Conservation (phyloP, 768 basidiomycete species). For the Termitomyces sp. region DNA sequence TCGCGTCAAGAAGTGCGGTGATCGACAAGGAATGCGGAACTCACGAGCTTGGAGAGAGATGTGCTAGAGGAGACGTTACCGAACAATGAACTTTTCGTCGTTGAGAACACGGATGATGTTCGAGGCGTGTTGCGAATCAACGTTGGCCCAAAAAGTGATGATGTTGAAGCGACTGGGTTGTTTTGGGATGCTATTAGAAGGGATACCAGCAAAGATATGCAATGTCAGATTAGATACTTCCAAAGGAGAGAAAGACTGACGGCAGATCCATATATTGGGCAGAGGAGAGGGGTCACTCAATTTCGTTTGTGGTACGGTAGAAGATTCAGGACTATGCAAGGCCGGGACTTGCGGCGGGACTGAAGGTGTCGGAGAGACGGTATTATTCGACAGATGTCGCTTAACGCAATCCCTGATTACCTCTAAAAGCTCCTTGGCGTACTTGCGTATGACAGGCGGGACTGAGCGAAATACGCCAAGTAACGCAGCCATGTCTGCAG, state of each 20-base stretch:
- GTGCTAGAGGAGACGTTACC: conserved; percentile 24
- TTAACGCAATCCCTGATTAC: conserved; percentile 53
- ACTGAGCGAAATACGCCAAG: conserved; percentile 56
- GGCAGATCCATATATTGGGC: conserved; percentile 25
- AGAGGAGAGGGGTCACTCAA: background rate
- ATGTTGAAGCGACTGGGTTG: conserved; percentile 14
- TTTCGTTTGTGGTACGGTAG: conserved; percentile 5
- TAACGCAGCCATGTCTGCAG: conserved; percentile 60
- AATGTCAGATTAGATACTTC: conserved; percentile 7
- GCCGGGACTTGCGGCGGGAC: background rate
- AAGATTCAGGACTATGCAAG: conserved; percentile 6
- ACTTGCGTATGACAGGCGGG: conserved; percentile 59
- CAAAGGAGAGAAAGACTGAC: conserved; percentile 15
- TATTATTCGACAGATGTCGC: conserved; percentile 19
- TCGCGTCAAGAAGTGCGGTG: background rate
- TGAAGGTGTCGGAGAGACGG: background rate
- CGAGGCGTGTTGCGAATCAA: conserved; percentile 8
- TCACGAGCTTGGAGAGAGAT: conserved; percentile 9
- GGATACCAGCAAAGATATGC: background rate
- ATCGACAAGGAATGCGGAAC: background rate
- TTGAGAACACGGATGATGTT: conserved; percentile 20
- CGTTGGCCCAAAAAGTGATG: conserved; percentile 28
- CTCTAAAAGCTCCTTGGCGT: conserved; percentile 61
- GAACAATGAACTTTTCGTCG: conserved; percentile 44
- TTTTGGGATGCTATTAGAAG: background rate